Evolutionary conservation across 169 alveolate species (phyloP), one percentile per base, ranked within the genome.

Genomic region (Cyclospora cayetanensis): DNA sequence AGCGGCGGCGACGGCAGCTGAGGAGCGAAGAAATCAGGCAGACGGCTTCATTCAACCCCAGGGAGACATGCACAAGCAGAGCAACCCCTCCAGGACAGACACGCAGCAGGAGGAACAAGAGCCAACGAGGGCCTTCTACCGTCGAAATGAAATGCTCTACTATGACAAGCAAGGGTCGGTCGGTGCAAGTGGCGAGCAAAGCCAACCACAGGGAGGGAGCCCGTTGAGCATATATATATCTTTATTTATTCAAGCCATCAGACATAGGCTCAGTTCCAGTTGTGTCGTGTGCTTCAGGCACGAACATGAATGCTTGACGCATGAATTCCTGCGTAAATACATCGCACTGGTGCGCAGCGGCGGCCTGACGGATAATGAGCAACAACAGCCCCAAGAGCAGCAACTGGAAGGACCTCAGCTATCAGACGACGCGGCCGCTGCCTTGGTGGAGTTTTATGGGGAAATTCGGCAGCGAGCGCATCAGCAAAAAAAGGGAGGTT

Each of bases 401-500:
- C 50, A 34, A 63, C 72, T 35, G 50, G 72, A 43, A 4, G 92
- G 70, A 43, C 90, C 90, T 20, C 84, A 43, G 53, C 63, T 90
- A 43, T 41, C 90, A 18, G 82, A 77, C 20, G 89, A 42, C 18
- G 93, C 93, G 1, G 87, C 83, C 5, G 84, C 84, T 37, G 87
- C 87, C 9, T 63, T 90, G 39, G 86, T 53, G 31, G 70, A 72
- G 34, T 77, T 72, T 76, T 90, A 90, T 35, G 72, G 79, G 1
- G 83, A 79, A 2, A 60, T 90, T 42, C 80, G 93, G 25, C 84
- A 72, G 60, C 4, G 83, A 79, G 84, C 72, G n/a, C 42, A 52
- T 79, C 89, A 94, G 63, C 98, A 97, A 35, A 96, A 96, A 77
- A 92, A 95, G 20, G 92, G 96, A 76, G 97, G 95, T 80, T 96